These are phyloP conservation scores for Strobilomyces echinocephalus DNA, from an alignment of 768 basidiomycete species.

Conservation along the genomic window DNA sequence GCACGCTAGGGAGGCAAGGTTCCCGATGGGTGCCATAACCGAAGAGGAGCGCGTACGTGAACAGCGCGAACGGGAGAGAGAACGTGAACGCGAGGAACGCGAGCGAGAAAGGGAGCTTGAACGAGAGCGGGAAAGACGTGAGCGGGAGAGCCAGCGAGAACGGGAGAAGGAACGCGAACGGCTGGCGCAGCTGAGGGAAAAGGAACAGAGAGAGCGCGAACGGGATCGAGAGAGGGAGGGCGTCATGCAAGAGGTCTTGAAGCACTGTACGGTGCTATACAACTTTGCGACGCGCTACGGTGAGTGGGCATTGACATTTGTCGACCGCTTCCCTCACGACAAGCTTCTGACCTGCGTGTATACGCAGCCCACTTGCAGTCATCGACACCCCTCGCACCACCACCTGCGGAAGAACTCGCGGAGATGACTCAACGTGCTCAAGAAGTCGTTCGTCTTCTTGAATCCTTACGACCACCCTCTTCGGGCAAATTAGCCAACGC, in stretches of 20 bases:
- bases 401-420: constrained; percentile 49
- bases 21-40: constrained; percentile 3
- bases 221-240: constrained; percentile 19
- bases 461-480: constrained; percentile 31
- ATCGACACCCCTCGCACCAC: constrained; percentile 46
- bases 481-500: constrained; percentile 18
- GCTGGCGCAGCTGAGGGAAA: constrained; percentile 18
- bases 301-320: constrained; percentile 26
- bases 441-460: constrained; percentile 63
- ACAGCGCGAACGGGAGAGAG: constrained; percentile 18
- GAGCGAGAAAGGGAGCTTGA: constrained; percentile 22
- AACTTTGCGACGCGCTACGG: constrained; percentile 66
- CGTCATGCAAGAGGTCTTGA: constrained; percentile 23
- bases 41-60: constrained; percentile 23
- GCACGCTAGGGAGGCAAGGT: constrained; percentile 24
- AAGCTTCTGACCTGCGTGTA: constrained; percentile 3
- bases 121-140: constrained; percentile 15
- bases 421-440: constrained; percentile 69
- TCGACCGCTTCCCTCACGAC: not conserved
- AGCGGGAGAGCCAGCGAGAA: constrained; percentile 20
- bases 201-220: constrained; percentile 23
- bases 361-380: constrained; percentile 36
- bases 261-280: constrained; percentile 58
- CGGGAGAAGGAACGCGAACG: constrained; percentile 23
- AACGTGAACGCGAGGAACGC: constrained; percentile 18